phyloP scores from a whole-genome alignment of 441 rosid species.

The Breynia disticha region DNA sequence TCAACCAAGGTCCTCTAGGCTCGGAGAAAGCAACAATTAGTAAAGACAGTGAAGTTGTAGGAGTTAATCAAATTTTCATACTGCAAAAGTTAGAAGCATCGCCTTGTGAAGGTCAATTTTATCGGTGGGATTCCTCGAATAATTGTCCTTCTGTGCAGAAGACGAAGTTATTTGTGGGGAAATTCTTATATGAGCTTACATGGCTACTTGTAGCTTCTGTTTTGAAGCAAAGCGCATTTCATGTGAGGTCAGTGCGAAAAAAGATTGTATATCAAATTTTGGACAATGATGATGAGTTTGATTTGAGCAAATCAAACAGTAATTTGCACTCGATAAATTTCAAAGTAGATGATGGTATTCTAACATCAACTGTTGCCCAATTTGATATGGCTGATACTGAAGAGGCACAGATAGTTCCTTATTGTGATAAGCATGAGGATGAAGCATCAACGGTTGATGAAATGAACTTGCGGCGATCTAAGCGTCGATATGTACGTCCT shows the following conservation, averaged over 20 bases:
- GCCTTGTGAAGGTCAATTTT: constrained; percentile 36
- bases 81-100: constrained; percentile 50
- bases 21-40: constrained; percentile 42
- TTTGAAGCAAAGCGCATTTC: constrained; percentile 39
- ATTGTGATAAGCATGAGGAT: constrained; percentile 11
- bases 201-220: constrained; percentile 62
- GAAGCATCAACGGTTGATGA: constrained; percentile 23
- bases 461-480: constrained; percentile 58
- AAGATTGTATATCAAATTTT: constrained; percentile 63
- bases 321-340: constrained; percentile 36
- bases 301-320: constrained; percentile 16
- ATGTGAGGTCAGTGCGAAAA: constrained; percentile 42
- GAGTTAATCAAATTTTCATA: constrained; percentile 47
- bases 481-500: constrained; percentile 61
- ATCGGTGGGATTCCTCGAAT: constrained; percentile 59
- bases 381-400: constrained; percentile 21
- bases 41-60: constrained; percentile 32
- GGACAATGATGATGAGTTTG: constrained; percentile 23
- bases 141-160: constrained; percentile 46
- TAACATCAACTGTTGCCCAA: constrained; percentile 29
- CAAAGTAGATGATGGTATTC: constrained; percentile 36
- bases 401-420: constrained; percentile 18
- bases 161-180: constrained; percentile 52
- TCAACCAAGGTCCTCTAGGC: constrained; percentile 48
- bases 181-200: constrained; percentile 53